phyloP scores from a whole-genome alignment of 1,284 basidiomycete species.

The Heterobasidion parviporum region DNA sequence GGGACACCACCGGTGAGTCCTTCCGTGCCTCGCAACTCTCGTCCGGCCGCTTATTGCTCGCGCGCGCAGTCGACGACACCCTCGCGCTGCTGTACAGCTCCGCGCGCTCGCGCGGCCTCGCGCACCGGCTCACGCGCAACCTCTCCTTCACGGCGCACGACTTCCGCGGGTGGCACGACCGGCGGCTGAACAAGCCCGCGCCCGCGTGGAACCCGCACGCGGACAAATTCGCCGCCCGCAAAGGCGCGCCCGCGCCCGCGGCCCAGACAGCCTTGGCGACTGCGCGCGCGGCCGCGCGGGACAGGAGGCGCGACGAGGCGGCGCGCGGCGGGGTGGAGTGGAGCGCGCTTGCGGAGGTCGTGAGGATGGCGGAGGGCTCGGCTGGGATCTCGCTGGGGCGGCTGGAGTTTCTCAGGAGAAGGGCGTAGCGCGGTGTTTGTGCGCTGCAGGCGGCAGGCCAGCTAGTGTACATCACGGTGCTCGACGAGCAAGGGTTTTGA shows the following conservation, averaged over 20 bases:
- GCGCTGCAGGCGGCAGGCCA: no score
- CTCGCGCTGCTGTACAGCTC: slow-evolving; percentile 32
- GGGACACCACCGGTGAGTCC: slow-evolving; percentile 38
- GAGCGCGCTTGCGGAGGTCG: slow-evolving; percentile 35
- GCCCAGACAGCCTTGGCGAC: background rate
- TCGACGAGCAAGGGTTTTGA: no score
- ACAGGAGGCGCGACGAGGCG: slow-evolving; percentile 12
- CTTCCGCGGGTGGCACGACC: slow-evolving; percentile 8
- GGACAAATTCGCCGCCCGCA: background rate
- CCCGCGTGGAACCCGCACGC: slow-evolving; percentile 42
- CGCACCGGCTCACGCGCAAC: slow-evolving; percentile 47
- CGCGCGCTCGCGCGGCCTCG: slow-evolving; percentile 43
- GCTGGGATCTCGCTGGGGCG: slow-evolving; percentile 35
- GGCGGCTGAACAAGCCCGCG: background rate
- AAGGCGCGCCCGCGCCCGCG: background rate
- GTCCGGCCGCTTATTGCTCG: background rate
- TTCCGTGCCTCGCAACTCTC: slow-evolving; percentile 5
- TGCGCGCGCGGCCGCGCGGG: slow-evolving; percentile 5
- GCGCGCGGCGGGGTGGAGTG: slow-evolving; percentile 19
- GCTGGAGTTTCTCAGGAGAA: slow-evolving; percentile 11
- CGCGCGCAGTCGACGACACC: slow-evolving; percentile 12
- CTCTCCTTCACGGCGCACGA: slow-evolving; percentile 30
- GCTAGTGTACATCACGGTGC: no score
- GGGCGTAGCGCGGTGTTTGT: background rate
- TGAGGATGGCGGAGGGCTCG: slow-evolving; percentile 43